Evolutionary conservation across 1,284 basidiomycete species (phyloP), one percentile per base, ranked within the genome.

Genomic region (Pyrrhoderma noxium): DNA sequence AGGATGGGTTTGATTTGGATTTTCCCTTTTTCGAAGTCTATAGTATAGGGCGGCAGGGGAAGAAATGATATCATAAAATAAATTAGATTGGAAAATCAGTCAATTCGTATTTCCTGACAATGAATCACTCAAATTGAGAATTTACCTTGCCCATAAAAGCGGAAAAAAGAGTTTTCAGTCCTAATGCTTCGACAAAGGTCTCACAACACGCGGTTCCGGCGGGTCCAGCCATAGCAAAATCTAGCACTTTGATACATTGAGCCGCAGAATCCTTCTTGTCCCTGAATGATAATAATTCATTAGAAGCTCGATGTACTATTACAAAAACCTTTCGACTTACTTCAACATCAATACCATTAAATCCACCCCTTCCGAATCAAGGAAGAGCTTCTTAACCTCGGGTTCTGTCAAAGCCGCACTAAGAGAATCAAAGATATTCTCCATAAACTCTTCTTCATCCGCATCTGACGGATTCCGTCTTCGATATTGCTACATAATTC

Each of bases 281-380:
- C 65, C 91, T 94, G 61, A 4, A 45, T 48, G 49, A 22, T 40
- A 14, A 7, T 16, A 5, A 40, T 40, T n/a, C 8, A 7, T 51
- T 58, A 39, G 56, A 47, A 54, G 14, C 54, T 45, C 7, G 21
- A 16, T 5, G 8, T 7, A 22, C 4, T 40, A 14, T 7, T 40
- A 7, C 5, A 31, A 25, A 39, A 16, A 45, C n/a, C n/a, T 48
- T 37, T n/a, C 22, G 23, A 68, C 82, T 43, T 59, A 93, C 89
- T 88, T 93, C 82, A 98, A 89, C 74, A 98, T 87, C 54, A 98
- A 73, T 18, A 96, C 79, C 93, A 99, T 97, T 21, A 99, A 75
- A 61, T 99, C 96, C 9, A 93, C 82, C 1, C 96, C 96, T 66
- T 99, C 96, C 8, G 83, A 85, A n/a, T 84, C 77, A 8, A 93